Base-by-base conservation (phyloP, 371 early-diverging fungal species). In the Mucor lusitanicus region DNA sequence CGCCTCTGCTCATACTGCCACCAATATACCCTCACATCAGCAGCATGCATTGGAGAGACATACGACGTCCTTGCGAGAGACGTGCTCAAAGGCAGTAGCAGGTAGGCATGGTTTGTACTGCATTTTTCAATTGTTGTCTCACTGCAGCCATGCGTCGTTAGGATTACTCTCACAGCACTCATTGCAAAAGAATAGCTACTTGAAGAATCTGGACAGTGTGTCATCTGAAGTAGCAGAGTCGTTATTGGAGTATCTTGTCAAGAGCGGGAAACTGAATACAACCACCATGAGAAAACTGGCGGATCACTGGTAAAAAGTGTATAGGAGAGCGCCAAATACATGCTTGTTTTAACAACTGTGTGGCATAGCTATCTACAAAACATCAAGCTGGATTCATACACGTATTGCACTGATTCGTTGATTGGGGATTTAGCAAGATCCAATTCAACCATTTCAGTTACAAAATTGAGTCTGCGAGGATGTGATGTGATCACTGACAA, bases 401-500 rank as follows among this genome's bases (percentile, higher is more conserved):
- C 56, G 0, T 77, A 77, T 53, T 76, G 79, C 25, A 82, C 82
- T 12, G 80, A 82, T 33, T 82, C 82, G 8, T 40, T 82, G 9
- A 44, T 82, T 27, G 74, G 71, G 32, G 72, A 74, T 15, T 56
- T 82, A 3, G 55, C 73, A 28, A 65, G 62, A 59, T 75, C 79
- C 8, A 68, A 67, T 23, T 79, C 82, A 6, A 59, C 69, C 12
- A 40, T 59, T 9, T 72, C 76, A 0, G 42, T 73, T 12, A 48
- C 57, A 0, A 74, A 69, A 63, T 28, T 82, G 12, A 78, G 78
- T 48, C 56, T 78, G 27, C 65, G 76, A 12, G 80, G 82, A 4
- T 82, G 82, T 37, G 82, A 82, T 61, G 37, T 82, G 8, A 68
- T 82, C 9, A 82, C 82, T 3, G 79, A 79, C 59, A 64, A 62